phyloP scores from a whole-genome alignment of 192 early-diverging fungal species.

The Diversispora epigaea region DNA sequence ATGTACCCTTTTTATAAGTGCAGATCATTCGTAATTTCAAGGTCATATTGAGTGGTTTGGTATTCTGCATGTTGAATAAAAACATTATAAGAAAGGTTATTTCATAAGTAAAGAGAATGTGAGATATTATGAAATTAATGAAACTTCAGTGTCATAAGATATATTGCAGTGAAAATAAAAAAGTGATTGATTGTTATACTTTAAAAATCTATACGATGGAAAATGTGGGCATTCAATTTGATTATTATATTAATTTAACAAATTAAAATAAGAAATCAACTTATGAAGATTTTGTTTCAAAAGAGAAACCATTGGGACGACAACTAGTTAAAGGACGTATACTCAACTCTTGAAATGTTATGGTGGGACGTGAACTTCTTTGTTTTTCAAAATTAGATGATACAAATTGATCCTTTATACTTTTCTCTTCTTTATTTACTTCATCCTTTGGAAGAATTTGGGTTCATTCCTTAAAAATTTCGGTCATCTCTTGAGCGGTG shows the following conservation, averaged over 20 bases:
- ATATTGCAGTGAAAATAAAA: slow-evolving; percentile 9
- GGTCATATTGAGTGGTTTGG: slow-evolving; percentile 9
- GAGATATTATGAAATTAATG: slow-evolving; percentile 10
- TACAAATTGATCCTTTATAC: slow-evolving; percentile 1
- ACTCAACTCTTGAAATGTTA: background rate
- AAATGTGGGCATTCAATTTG: slow-evolving; percentile 4
- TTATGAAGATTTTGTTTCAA: background rate
- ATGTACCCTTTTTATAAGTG: background rate
- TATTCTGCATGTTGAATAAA: slow-evolving; percentile 8
- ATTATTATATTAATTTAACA: slow-evolving; percentile 1
- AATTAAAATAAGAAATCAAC: slow-evolving; percentile 12
- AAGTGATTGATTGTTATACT: slow-evolving; percentile 1
- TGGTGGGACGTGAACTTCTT: background rate
- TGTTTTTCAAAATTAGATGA: background rate
- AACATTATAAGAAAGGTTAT: slow-evolving; percentile 13
- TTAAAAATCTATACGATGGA: background rate
- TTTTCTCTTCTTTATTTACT: background rate
- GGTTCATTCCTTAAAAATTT: background rate
- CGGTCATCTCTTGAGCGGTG: background rate
- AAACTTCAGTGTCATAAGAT: background rate
- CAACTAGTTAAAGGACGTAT: slow-evolving; percentile 2
- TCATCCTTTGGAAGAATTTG: background rate
- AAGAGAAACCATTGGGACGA: background rate
- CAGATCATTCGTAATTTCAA: background rate
- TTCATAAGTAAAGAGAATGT: slow-evolving; percentile 8